Evolutionary conservation across 2,329 filamentous ascomycete genomes (phyloP).

Genomic region (Chalara sp.): DNA sequence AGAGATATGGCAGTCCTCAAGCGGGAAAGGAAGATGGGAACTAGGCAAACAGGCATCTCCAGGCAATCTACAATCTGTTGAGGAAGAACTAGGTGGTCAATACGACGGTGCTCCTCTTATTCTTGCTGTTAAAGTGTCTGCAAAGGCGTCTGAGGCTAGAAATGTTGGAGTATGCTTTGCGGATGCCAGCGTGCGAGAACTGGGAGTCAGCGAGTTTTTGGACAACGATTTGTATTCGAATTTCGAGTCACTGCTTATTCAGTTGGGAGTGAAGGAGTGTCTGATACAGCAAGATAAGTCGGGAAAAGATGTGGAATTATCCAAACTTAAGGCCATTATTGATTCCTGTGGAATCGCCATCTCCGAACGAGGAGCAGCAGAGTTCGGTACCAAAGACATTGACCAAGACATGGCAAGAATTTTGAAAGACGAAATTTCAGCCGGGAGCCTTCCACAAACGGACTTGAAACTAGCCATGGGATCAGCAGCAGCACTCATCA

Average conservation of each 20-base stretch:
- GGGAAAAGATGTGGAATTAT: conserved; percentile 81
- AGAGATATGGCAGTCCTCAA: conserved; percentile 75
- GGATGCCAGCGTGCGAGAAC: conserved; percentile 89
- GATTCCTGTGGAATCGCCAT: conserved; percentile 89
- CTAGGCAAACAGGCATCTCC: conserved; percentile 87
- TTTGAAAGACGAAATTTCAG: conserved; percentile 77
- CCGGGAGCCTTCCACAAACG: conserved; percentile 74
- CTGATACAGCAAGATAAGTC: conserved; percentile 72
- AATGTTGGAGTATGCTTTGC: conserved; percentile 95
- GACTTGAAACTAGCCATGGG: conserved; percentile 96
- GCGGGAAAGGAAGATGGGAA: conserved; percentile 86
- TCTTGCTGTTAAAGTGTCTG: conserved; percentile 84
- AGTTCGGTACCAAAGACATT: conserved; percentile 87
- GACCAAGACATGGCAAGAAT: conserved; percentile 88
- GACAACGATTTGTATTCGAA: conserved; percentile 99
- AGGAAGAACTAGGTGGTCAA: conserved; percentile 88
- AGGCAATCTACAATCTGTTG: conserved; percentile 92
- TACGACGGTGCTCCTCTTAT: conserved; percentile 92
- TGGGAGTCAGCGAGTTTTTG: conserved; percentile 96
- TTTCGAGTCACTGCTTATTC: conserved; percentile 92
- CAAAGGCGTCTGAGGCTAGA: conserved; percentile 78
- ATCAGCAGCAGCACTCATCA: conserved; percentile 86
- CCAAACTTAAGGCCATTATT: conserved; percentile 81
- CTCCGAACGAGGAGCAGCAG: conserved; percentile 66
- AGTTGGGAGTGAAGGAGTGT: conserved; percentile 92